Base-by-base conservation (phyloP, 257 asterid genomes). In the Thymus mandschuricus region DNA sequence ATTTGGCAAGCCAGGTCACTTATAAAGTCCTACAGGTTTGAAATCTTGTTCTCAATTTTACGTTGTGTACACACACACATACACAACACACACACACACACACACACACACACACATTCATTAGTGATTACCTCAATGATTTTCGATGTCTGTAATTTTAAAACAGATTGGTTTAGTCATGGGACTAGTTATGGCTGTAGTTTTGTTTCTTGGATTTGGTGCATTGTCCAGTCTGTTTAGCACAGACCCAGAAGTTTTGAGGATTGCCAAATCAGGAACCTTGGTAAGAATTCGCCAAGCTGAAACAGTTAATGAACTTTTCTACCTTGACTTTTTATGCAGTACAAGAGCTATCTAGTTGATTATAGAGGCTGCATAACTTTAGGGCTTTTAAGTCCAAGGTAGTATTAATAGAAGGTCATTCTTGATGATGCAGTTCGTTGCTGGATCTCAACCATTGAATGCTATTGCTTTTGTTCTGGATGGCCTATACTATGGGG, bases 401-500 rank as follows among this genome's bases (percentile, higher is more conserved):
- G 9, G 59, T 5, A 7, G 9, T 54, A 15, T 29, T 12, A 54
- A 35, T 33, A 59, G 8, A 59, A 33, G 11, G 12, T 33, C 45
- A 59, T 59, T 33, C 29, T 63, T 21, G 43, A 51, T 64, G 64
- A 43, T 67, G 45, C 75, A 94, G 97, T 91, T 94, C 80, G 97
- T 94, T 65, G 97, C 93, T 46, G 97, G 85, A 68, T 80, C 97
- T 76, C 99, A 94, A 80, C 97, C 98, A 2, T 77, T 91, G 82
- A 94, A 94, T 81, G 99, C 99, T 55, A 74, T 91, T 54, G 99
- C 97, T 59, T 94, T 94, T 81, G 99, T 94, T 70, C 85, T 91
- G 69, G 99, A 94, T 62, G 99, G 99, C 64, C 94, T 94, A 46
- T 94, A 94, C 73, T 94, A 91, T 68, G 99, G 99, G 78, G 97